These are phyloP conservation scores for Pichiaceae sp. DNA, from an alignment of 1,139 yeast species.

Conservation along the genomic window DNA sequence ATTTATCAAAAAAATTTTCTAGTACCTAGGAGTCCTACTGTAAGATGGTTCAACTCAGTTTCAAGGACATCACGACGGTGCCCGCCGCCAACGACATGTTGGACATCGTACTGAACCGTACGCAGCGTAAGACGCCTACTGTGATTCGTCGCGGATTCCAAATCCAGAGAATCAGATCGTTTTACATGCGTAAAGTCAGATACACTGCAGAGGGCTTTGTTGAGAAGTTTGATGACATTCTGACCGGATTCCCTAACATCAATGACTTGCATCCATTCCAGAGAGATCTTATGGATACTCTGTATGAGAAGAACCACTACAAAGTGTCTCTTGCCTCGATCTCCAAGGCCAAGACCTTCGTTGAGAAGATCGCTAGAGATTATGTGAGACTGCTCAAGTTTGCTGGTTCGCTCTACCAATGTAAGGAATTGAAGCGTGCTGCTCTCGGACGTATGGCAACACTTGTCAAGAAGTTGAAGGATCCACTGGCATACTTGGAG, in stretches of 20 bases:
- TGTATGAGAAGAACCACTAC: conserved; percentile 96
- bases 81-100: conserved; percentile 87
- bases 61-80: conserved; percentile 97
- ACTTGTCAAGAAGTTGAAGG: conserved; percentile 87
- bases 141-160: conserved; percentile 95
- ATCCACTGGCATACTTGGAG: conserved; percentile 85
- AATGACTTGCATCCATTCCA: conserved; percentile 98
- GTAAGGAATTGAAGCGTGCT: conserved; percentile 97
- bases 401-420: conserved; percentile 96
- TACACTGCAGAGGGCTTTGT: conserved; percentile 93
- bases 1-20: conserved; percentile 1
- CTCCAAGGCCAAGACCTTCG: conserved; percentile 85
- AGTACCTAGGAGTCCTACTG: conserved; percentile 2
- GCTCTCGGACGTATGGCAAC: conserved; percentile 99
- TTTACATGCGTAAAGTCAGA: conserved; percentile 95
- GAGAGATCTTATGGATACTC: conserved; percentile 93
- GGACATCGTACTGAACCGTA: conserved; percentile 93
- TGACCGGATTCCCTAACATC: conserved; percentile 88
- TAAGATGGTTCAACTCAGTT: conserved; percentile 75
- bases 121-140: conserved; percentile 98
- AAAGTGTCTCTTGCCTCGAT: conserved; percentile 95
- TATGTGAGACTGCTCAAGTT: conserved; percentile 87
- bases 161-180: conserved; percentile 94
- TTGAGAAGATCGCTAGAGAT: conserved; percentile 95
- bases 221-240: conserved; percentile 81